Conservation (phyloP, 2,329 filamentous ascomycete genomes). For the Calonectria crousiana region DNA sequence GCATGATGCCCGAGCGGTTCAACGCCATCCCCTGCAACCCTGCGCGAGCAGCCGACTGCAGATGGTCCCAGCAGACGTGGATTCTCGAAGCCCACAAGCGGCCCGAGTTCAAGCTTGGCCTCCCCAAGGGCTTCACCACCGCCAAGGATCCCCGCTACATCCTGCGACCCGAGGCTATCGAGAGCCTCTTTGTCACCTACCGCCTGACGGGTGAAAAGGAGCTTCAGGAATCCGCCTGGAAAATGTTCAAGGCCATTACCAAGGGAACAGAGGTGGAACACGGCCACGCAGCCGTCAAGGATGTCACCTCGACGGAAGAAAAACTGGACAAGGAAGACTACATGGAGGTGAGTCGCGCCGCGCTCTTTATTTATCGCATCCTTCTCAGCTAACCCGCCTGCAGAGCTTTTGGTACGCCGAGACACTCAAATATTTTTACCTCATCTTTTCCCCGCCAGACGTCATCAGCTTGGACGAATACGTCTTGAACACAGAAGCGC, state of each 20-base stretch:
- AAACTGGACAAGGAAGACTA: slow-evolving; percentile 62
- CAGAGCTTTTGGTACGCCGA: slow-evolving; percentile 81
- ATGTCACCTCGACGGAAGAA: slow-evolving; percentile 50
- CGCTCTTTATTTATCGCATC: slow-evolving; percentile 16
- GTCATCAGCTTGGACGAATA: slow-evolving; percentile 76
- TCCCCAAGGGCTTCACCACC: slow-evolving; percentile 73
- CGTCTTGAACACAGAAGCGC: slow-evolving; percentile 69
- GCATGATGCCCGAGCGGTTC: slow-evolving; percentile 71
- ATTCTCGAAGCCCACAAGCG: slow-evolving; percentile 34
- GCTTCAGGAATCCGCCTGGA: slow-evolving; percentile 64
- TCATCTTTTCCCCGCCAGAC: slow-evolving; percentile 75
- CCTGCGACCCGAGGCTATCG: slow-evolving; percentile 64
- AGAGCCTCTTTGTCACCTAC: slow-evolving; percentile 63
- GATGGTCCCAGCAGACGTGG: slow-evolving; percentile 48
- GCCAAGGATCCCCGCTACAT: slow-evolving; percentile 63
- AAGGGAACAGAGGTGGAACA: slow-evolving; percentile 58
- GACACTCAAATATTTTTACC: slow-evolving; percentile 82
- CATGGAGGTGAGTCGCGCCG: slow-evolving; percentile 64
- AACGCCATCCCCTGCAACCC: slow-evolving; percentile 56
- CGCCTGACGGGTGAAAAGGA: slow-evolving; percentile 61
- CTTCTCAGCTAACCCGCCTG: not conserved
- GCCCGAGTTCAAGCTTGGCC: slow-evolving; percentile 8
- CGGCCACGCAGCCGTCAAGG: slow-evolving; percentile 61
- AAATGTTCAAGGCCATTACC: slow-evolving; percentile 63
- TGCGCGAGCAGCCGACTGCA: slow-evolving; percentile 47